Conservation (phyloP, 495 filamentous ascomycete genomes). For the Tuber calosporum region DNA sequence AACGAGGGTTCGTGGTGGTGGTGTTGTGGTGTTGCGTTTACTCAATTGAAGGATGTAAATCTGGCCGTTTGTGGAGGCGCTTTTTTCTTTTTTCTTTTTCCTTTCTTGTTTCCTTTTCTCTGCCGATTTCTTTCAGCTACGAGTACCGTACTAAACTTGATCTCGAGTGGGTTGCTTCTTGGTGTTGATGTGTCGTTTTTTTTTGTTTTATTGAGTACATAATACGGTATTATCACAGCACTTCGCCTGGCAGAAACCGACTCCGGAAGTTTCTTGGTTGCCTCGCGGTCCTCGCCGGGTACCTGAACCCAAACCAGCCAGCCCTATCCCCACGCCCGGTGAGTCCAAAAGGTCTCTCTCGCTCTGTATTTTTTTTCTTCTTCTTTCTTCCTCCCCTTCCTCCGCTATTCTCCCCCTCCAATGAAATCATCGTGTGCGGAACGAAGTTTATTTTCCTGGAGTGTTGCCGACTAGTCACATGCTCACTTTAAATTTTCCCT, state of each 20-base stretch:
- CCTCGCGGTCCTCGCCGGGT: neutral
- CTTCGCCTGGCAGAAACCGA: neutral
- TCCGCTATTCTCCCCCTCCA: neutral
- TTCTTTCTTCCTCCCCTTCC: neutral
- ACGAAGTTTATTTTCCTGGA: constrained; percentile 3
- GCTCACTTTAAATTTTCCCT: neutral
- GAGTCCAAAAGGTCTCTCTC: neutral
- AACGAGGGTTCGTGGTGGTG: neutral
- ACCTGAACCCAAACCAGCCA: constrained; percentile 1
- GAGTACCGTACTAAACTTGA: neutral
- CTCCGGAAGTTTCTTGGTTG: neutral
- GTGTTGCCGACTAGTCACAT: neutral
- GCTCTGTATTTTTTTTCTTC: too few relatives aligned
- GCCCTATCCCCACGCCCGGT: neutral
- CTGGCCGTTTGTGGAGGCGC: neutral
- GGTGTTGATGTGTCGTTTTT: neutral
- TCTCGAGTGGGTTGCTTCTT: neutral
- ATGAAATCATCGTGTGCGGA: neutral
- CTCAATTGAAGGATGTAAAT: constrained; percentile 4
- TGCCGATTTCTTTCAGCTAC: neutral
- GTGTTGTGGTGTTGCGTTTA: neutral
- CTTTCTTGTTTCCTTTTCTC: neutral
- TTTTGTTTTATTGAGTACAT: neutral
- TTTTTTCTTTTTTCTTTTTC: neutral
- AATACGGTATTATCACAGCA: too few relatives aligned